A percentile compares a stretch with the other conserved stretches of the same genome.
phyloP scores from a whole-genome alignment of 2,329 filamentous ascomycete genomes.

The Conoideocrella luteorostrata region DNA sequence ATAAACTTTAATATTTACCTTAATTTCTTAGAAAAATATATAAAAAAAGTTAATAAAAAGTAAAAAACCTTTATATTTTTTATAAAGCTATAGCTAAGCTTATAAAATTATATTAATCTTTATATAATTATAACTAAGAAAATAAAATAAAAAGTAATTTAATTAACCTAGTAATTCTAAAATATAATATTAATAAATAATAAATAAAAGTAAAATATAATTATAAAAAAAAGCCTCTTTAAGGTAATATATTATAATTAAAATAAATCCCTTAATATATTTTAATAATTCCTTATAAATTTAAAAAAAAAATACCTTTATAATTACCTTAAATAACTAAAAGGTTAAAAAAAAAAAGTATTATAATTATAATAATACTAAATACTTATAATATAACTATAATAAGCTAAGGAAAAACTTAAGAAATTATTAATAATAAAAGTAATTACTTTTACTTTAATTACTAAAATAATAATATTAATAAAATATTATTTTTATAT shows the following conservation, averaged over 20 bases:
- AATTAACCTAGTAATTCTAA: neutral
- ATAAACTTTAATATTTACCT: too few species aligned
- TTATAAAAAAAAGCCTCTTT: too few species aligned
- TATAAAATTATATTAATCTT: neutral
- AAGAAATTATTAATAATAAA: neutral
- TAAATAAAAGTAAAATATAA: neutral
- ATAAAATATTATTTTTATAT: neutral
- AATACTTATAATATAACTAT: neutral
- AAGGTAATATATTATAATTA: too few species aligned
- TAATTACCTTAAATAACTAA: too few species aligned
- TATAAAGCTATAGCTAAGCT: neutral
- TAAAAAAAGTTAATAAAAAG: neutral
- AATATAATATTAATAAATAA: neutral
- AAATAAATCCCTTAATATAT: too few species aligned
- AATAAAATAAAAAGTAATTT: neutral
- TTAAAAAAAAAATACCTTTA: too few species aligned
- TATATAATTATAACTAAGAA: neutral
- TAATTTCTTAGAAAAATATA: too few species aligned
- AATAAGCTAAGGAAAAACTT: neutral
- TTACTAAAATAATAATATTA: neutral
- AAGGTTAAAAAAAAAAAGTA: too few species aligned
- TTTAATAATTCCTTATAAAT: too few species aligned
- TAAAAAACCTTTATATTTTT: neutral
- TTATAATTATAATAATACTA: neutral
- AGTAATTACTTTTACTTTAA: neutral